These are phyloP conservation scores for Magnusiomyces suaveolens DNA, from an alignment of 1,139 yeast genomes.

Conservation along the genomic window DNA sequence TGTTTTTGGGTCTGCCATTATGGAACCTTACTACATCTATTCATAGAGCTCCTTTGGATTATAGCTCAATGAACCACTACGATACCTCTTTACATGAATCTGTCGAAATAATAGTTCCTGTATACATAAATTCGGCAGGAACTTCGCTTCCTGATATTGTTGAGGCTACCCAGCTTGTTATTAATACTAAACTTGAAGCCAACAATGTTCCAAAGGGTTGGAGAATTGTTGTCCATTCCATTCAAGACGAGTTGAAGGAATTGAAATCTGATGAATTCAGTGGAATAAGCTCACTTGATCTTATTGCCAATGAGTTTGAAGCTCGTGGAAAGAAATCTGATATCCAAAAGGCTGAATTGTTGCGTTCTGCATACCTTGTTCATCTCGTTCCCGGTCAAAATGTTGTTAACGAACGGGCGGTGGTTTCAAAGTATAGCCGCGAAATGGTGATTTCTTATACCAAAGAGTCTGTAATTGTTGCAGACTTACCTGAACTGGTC, in stretches of 20 bases:
- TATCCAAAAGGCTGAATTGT: background rate
- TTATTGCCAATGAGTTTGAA: background rate
- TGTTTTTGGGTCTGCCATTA: conserved; percentile 59
- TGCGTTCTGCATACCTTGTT: conserved; percentile 3
- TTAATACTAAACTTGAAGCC: conserved; percentile 27
- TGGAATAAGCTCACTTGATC: background rate
- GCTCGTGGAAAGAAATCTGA: background rate
- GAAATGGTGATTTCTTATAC: conserved; percentile 42
- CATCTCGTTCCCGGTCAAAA: background rate
- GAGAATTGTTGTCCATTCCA: conserved; percentile 12
- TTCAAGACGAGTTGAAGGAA: conserved; percentile 15
- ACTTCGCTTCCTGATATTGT: conserved; percentile 37
- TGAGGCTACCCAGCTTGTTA: conserved; percentile 37
- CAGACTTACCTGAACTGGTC: conserved; percentile 52
- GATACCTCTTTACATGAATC: conserved; percentile 32
- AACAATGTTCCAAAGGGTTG: conserved; percentile 23
- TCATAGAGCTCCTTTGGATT: conserved; percentile 66
- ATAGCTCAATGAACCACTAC: conserved; percentile 40
- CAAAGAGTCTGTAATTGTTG: conserved; percentile 41
- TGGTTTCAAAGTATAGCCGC: conserved; percentile 32
- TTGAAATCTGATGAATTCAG: background rate
- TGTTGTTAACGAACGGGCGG: conserved; percentile 28
- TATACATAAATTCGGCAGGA: conserved; percentile 36
- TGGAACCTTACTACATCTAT: conserved; percentile 65
- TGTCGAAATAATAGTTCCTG: conserved; percentile 46